A percentile compares a stretch with the other conserved stretches of the same genome.
Conservation (phyloP, 176 grass and related monocot genomes). For the Sorghum bicolor region Sorghum_bicolor_NCBIv3 NC_012876.2:17561501-17562000, state of each 20-base stretch:
- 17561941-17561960: slow-evolving; percentile 43
- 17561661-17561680: slow-evolving; percentile 46
- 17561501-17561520: slow-evolving; percentile 76
- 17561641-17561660: slow-evolving; percentile 35
- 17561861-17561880: slow-evolving; percentile 72
- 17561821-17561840: slow-evolving; percentile 75
- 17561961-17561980: slow-evolving; percentile 3
- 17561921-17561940: slow-evolving; percentile 60
- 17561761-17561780: slow-evolving; percentile 47
- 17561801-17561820: slow-evolving; percentile 60
- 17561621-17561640: slow-evolving; percentile 37
- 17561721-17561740: slow-evolving; percentile 46
- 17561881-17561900: slow-evolving; percentile 51
- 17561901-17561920: slow-evolving; percentile 40
- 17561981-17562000: neutral
- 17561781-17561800: slow-evolving; percentile 63
- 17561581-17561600: slow-evolving; percentile 51
- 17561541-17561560: slow-evolving; percentile 27
- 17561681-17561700: slow-evolving; percentile 61
- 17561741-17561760: slow-evolving; percentile 60
- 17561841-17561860: slow-evolving; percentile 72
- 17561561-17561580: slow-evolving; percentile 55
- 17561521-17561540: slow-evolving; percentile 45
- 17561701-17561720: slow-evolving; percentile 50
- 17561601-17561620: slow-evolving; percentile 33